These are phyloP conservation scores for Tylopilus sp. DNA, from an alignment of 768 basidiomycete species.

Conservation along the genomic window DNA sequence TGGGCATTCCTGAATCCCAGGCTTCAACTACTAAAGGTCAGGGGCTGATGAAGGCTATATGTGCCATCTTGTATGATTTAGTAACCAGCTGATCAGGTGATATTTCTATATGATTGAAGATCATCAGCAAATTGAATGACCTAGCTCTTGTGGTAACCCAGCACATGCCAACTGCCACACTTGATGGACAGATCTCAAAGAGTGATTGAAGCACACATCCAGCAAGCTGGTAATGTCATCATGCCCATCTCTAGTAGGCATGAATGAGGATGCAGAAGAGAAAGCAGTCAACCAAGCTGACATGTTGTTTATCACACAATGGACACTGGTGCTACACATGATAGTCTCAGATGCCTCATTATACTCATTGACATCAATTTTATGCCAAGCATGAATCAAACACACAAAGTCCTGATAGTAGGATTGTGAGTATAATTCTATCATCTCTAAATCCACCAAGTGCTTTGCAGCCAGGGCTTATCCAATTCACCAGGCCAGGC, in stretches of 20 bases:
- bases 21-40: no score
- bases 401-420: constrained; percentile 79
- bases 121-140: no score
- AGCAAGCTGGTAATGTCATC: constrained; percentile 54
- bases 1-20: no score
- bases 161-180: no score
- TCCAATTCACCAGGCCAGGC: no score
- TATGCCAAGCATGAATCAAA: constrained; percentile 75
- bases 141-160: no score
- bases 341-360: constrained; percentile 86
- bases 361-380: constrained; percentile 72
- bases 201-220: constrained; percentile 59
- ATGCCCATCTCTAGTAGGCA: constrained; percentile 51
- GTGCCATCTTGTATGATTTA: no score
- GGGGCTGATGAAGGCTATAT: no score
- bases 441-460: background rate
- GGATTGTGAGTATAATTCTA: constrained; percentile 58
- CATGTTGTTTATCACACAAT: constrained; percentile 71
- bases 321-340: constrained; percentile 83
- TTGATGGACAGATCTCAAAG: constrained; percentile 45
- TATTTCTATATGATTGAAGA: no score
- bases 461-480: constrained; percentile 30
- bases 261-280: constrained; percentile 31
- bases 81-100: no score
- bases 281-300: constrained; percentile 28